A percentile compares a stretch with the other conserved stretches of the same genome.
These are phyloP conservation scores for Cytauxzoon felis DNA, from an alignment of 169 alveolate genomes.

Conservation along the genomic window DNA sequence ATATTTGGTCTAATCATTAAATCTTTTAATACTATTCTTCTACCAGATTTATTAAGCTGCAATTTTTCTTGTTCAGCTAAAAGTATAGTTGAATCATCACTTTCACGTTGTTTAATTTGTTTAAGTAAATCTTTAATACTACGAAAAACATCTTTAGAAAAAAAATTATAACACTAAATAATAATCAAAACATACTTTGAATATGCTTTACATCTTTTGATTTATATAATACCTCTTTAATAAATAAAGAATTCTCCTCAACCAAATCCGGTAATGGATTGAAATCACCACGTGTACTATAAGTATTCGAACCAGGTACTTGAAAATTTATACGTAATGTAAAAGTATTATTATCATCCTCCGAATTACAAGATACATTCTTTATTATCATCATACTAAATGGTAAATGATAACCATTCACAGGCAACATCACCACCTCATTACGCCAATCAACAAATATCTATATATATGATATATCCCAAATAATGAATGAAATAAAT, in stretches of 20 bases:
- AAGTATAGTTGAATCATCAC: conserved; percentile 83
- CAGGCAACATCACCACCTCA: conserved; percentile 85
- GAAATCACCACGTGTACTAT: conserved; percentile 71
- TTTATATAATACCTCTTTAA: conserved; percentile 89
- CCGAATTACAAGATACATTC: conserved; percentile 85
- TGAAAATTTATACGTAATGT: conserved; percentile 88
- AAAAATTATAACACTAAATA: neutral
- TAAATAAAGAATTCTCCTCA: conserved; percentile 80
- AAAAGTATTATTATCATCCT: conserved; percentile 79
- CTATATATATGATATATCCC: neutral
- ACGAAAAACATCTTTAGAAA: conserved; percentile 66
- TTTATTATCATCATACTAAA: conserved; percentile 86
- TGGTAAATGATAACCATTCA: conserved; percentile 83
- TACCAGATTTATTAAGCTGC: conserved; percentile 71
- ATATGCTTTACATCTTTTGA: conserved; percentile 83
- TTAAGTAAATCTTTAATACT: conserved; percentile 90
- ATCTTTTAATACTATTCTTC: conserved; percentile 74
- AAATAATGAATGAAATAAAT: too few relatives aligned
- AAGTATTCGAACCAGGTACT: conserved; percentile 87
- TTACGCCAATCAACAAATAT: conserved; percentile 80
- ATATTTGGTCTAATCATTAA: conserved; percentile 78
- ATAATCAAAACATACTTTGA: conserved; percentile 20
- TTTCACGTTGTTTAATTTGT: conserved; percentile 87
- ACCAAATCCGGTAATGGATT: conserved; percentile 79
- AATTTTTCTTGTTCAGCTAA: conserved; percentile 88